These are phyloP conservation scores for Alternaria brassicicola DNA, from an alignment of 2,329 filamentous ascomycete genomes.

Conservation along the genomic window DNA sequence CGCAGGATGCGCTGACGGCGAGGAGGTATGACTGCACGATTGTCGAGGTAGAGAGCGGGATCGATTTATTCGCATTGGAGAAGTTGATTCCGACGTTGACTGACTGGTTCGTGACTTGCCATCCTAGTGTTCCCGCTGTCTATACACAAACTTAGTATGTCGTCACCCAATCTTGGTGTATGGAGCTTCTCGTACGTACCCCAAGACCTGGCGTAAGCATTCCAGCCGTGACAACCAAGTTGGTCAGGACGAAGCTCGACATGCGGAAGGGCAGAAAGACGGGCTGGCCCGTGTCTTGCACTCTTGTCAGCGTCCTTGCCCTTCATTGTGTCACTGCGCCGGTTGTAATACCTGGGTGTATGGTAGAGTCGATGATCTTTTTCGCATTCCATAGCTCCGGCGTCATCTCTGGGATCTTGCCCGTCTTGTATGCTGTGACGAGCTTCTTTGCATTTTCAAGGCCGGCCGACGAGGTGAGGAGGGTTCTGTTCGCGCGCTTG, in stretches of 20 bases:
- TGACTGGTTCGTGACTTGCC: slow-evolving; percentile 97
- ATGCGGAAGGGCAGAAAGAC: slow-evolving; percentile 96
- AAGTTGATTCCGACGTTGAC: slow-evolving; percentile 98
- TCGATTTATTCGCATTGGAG: slow-evolving; percentile 97
- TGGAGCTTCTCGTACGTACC: slow-evolving; percentile 60
- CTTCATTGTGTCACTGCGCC: not conserved
- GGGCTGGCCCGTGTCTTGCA: slow-evolving; percentile 83
- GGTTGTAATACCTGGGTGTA: slow-evolving; percentile 78
- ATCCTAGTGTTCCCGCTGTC: slow-evolving; percentile 84
- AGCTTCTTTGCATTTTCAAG: slow-evolving; percentile 86
- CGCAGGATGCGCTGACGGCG: slow-evolving; percentile 90
- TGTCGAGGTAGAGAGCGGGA: slow-evolving; percentile 78
- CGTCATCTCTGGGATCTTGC: slow-evolving; percentile 79
- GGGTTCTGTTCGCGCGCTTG: slow-evolving; percentile 65
- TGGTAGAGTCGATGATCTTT: slow-evolving; percentile 94
- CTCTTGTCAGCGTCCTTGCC: slow-evolving; percentile 17
- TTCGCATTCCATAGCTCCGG: slow-evolving; percentile 93
- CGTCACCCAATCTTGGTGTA: not conserved
- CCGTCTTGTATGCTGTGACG: slow-evolving; percentile 84
- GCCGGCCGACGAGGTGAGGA: slow-evolving; percentile 77
- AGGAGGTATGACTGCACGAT: slow-evolving; percentile 89
- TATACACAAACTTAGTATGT: slow-evolving; percentile 47
- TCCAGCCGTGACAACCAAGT: slow-evolving; percentile 90
- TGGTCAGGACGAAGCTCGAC: slow-evolving; percentile 93
- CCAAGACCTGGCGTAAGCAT: slow-evolving; percentile 92